Evolutionary conservation across 768 basidiomycete genomes (phyloP).

Genomic region (Lepiota brunneoincarnata): DNA sequence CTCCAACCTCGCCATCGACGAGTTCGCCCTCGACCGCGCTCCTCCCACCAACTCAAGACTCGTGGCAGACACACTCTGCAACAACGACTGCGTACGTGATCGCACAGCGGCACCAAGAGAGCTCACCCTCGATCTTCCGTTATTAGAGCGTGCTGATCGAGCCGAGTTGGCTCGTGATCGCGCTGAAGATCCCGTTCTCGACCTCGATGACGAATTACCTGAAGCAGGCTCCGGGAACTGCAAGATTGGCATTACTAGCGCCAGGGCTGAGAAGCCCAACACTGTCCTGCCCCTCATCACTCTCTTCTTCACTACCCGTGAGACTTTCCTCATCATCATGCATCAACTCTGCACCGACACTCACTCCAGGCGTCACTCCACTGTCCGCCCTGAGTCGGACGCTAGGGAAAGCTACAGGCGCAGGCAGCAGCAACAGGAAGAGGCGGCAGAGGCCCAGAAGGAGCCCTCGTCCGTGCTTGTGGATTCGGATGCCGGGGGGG

Average conservation of each 20-base stretch:
- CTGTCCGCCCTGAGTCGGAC: conserved; percentile 9
- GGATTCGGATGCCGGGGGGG: conserved; percentile 36
- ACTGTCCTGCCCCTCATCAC: conserved; percentile 13
- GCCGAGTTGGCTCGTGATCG: conserved; percentile 6
- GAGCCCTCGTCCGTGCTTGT: conserved; percentile 18
- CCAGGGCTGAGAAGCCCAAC: conserved; percentile 27
- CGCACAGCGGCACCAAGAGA: conserved; percentile 49
- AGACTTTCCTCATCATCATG: conserved; percentile 19
- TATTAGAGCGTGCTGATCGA: conserved; percentile 14
- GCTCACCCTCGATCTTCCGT: conserved; percentile 37
- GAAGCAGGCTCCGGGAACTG: conserved; percentile 4
- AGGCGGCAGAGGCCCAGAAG: conserved; percentile 30
- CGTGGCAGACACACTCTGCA: conserved; percentile 55
- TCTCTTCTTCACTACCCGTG: conserved; percentile 1
- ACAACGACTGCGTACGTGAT: conserved; percentile 63
- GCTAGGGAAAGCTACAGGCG: conserved; percentile 17
- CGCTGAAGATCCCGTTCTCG: conserved; percentile 13
- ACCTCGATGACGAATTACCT: conserved; percentile 12
- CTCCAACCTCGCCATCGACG: conserved; percentile 68
- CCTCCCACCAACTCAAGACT: conserved; percentile 26
- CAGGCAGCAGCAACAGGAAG: conserved; percentile 14
- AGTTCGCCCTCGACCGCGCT: conserved; percentile 53
- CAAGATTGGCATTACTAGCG: conserved; percentile 9
- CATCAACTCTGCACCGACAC: conserved; percentile 27
- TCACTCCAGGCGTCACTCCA: conserved; percentile 16